These are phyloP conservation scores for Nymphaea colorata DNA, from an alignment of 164 flowering plant species.

Conservation along the genomic window DNA sequence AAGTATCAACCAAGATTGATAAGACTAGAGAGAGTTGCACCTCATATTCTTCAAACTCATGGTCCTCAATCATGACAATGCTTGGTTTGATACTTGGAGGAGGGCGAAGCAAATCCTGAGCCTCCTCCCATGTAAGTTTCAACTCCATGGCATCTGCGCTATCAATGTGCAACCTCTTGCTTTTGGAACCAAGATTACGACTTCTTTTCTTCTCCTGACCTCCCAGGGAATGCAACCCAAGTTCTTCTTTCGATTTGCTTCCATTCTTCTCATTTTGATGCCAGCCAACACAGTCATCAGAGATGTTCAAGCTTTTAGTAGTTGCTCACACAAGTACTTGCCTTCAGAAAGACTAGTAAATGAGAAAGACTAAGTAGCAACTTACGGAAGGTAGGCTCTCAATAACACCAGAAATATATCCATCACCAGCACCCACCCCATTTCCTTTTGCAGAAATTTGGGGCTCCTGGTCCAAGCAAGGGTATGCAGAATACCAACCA, in stretches of 20 bases:
- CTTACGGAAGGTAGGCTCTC: conserved; percentile 48
- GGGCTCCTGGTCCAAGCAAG: conserved; percentile 31
- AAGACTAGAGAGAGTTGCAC: conserved; percentile 15
- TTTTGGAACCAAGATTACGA: conserved; percentile 72
- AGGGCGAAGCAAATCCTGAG: conserved; percentile 91
- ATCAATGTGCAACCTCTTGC: conserved; percentile 69
- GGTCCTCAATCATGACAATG: conserved; percentile 49
- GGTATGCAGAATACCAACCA: background rate
- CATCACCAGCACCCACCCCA: conserved; percentile 39
- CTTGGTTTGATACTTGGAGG: conserved; percentile 63
- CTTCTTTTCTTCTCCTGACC: conserved; percentile 50
- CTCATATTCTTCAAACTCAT: conserved; percentile 70
- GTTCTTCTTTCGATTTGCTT: conserved; percentile 25
- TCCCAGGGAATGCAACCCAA: conserved; percentile 21
- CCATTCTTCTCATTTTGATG: conserved; percentile 34
- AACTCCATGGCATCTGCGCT: conserved; percentile 78
- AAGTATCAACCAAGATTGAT: background rate
- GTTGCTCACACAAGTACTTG: conserved; percentile 39
- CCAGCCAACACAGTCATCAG: conserved; percentile 36
- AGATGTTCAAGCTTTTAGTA: conserved; percentile 30
- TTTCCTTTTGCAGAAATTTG: conserved; percentile 35
- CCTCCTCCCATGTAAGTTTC: conserved; percentile 92
- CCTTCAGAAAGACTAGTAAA: conserved; percentile 30
- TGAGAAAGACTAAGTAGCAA: conserved; percentile 63
- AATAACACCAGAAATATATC: conserved; percentile 41